These are phyloP conservation scores for Gnomoniopsis sp. DNA, from an alignment of 2,329 filamentous ascomycete species.

Conservation along the genomic window DNA sequence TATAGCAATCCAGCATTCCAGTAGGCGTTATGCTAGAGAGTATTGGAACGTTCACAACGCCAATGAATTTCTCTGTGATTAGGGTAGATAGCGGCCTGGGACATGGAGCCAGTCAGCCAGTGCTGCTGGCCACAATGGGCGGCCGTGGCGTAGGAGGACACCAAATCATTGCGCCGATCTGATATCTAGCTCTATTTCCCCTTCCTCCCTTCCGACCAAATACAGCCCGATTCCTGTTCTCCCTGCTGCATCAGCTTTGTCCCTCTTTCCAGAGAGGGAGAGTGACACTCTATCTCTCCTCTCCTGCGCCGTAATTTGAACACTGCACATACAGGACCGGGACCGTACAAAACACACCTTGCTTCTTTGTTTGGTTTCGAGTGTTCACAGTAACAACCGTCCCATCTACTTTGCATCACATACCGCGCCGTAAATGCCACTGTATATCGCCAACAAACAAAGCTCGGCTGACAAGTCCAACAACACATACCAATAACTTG, in stretches of 20 bases:
- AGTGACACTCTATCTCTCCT: not conserved
- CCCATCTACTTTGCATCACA: not conserved
- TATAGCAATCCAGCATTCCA: constrained; percentile 14
- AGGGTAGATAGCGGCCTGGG: not conserved
- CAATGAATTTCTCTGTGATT: constrained; percentile 6
- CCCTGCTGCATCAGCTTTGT: not conserved
- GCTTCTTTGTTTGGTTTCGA: not conserved
- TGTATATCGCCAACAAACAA: not conserved
- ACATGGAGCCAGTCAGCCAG: not conserved
- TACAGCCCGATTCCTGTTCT: not conserved
- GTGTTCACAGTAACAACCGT: not conserved
- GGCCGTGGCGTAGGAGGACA: constrained; percentile 3
- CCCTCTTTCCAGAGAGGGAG: constrained; percentile 1
- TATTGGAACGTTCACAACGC: constrained; percentile 10
- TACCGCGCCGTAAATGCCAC: not conserved
- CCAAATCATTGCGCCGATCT: not conserved
- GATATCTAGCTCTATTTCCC: constrained; percentile 1
- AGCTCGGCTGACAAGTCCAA: not conserved
- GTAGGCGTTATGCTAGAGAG: constrained; percentile 3
- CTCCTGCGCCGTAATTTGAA: not conserved
- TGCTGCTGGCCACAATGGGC: not conserved
- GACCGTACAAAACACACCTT: not conserved
- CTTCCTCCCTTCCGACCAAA: constrained; percentile 3
- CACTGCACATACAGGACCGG: not conserved
- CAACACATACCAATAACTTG: not conserved